phyloP scores from a whole-genome alignment of 257 asterid genomes.

The Solanum paucissectum region DNA sequence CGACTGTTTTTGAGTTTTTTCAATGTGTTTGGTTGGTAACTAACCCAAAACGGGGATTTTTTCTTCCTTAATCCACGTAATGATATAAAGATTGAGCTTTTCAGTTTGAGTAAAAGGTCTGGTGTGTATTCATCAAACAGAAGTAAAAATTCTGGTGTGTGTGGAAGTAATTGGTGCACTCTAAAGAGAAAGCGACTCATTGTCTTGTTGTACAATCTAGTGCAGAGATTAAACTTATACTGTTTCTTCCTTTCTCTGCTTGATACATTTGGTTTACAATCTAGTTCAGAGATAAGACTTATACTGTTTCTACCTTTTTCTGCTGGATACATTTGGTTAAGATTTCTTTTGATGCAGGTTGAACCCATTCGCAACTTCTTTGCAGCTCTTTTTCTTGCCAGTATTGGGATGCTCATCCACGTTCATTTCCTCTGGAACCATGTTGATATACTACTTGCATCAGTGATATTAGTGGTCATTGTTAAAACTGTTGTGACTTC shows the following conservation, averaged over 20 bases:
- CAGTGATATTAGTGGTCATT: slow-evolving; percentile 83
- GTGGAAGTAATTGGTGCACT: neutral
- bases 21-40: neutral
- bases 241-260: slow-evolving; percentile 1
- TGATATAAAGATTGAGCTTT: neutral
- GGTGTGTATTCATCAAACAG: neutral
- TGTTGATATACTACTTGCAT: slow-evolving; percentile 93
- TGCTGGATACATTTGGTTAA: slow-evolving; percentile 9
- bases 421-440: slow-evolving; percentile 98
- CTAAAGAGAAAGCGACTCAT: neutral
- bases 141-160: neutral
- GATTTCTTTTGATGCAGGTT: slow-evolving; percentile 44
- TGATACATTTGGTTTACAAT: slow-evolving; percentile 7
- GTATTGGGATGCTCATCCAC: slow-evolving; percentile 98
- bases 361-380: slow-evolving; percentile 96
- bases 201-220: neutral
- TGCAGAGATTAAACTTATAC: neutral
- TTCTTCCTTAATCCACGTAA: neutral
- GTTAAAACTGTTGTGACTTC: slow-evolving; percentile 76
- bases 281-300: neutral
- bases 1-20: neutral
- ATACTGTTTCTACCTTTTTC: neutral
- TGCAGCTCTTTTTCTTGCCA: slow-evolving; percentile 97
- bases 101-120: neutral
- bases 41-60: neutral